phyloP scores from a whole-genome alignment of 208 protist genomes.

The Wallacemonas sp. region DNA sequence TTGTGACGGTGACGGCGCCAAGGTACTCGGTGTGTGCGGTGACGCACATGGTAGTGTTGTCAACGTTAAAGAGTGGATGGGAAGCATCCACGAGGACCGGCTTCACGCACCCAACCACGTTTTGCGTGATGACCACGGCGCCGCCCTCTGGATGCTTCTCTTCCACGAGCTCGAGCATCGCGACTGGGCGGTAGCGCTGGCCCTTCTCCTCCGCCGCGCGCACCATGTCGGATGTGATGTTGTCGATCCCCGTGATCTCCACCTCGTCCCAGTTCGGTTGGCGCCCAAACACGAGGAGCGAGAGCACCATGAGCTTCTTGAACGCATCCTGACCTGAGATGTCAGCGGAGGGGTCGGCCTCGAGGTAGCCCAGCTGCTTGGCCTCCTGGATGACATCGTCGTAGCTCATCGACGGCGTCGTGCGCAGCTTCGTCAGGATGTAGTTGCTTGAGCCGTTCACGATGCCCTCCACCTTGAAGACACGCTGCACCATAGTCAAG shows the following conservation, averaged over 20 bases:
- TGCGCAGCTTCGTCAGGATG: conserved; percentile 34
- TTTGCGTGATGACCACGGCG: background rate
- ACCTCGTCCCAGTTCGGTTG: conserved; percentile 31
- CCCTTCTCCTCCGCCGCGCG: conserved; percentile 21
- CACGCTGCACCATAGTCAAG: conserved; percentile 25
- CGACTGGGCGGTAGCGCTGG: conserved; percentile 38
- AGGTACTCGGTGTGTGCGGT: conserved; percentile 38
- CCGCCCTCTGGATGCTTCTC: conserved; percentile 2
- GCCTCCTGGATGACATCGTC: conserved; percentile 27
- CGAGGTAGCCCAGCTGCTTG: conserved; percentile 40
- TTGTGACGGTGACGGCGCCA: conserved; percentile 26
- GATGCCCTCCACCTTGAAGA: conserved; percentile 39
- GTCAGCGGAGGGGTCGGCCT: conserved; percentile 41
- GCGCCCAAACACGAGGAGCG: conserved; percentile 25
- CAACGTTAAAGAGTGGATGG: conserved; percentile 34
- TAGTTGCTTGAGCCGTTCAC: conserved; percentile 46
- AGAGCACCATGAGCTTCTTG: conserved; percentile 35
- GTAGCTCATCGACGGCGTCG: conserved; percentile 26
- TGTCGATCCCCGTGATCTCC: conserved; percentile 35
- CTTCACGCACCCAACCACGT: conserved; percentile 22
- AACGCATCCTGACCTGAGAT: conserved; percentile 40
- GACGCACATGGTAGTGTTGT: conserved; percentile 34
- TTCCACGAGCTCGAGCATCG: conserved; percentile 16
- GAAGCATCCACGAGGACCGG: conserved; percentile 28
- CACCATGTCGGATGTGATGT: conserved; percentile 29